phyloP scores from a whole-genome alignment of 768 basidiomycete species.

The Termitomyces bulborhizus region DNA sequence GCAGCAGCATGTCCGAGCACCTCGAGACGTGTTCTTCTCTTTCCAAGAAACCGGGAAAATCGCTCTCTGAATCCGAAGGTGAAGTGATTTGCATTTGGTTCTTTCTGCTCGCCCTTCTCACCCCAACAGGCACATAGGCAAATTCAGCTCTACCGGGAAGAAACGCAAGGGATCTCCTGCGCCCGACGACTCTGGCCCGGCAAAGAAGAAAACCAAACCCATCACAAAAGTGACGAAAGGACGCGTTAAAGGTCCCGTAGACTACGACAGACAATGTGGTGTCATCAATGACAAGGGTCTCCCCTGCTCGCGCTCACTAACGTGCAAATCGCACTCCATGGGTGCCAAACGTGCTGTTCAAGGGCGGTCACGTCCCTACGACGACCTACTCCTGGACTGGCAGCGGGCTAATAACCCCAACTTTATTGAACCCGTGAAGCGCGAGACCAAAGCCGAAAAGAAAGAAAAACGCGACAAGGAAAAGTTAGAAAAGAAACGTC shows the following conservation, averaged over 20 bases:
- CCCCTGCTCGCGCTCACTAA: constrained; percentile 91
- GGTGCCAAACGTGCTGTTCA: constrained; percentile 90
- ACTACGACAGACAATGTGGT: constrained; percentile 90
- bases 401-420: constrained; percentile 83
- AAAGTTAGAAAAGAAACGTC: constrained; percentile 76
- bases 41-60: constrained; percentile 41
- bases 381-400: constrained; percentile 89
- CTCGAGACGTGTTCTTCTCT: constrained; percentile 39
- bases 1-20: constrained; percentile 73
- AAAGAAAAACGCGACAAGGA: constrained; percentile 80
- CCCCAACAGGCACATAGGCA: not conserved
- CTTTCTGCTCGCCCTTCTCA: not conserved
- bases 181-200: constrained; percentile 61
- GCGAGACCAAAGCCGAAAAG: constrained; percentile 81
- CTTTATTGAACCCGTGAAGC: constrained; percentile 82
- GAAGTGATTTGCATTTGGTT: not conserved
- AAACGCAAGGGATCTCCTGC: constrained; percentile 81
- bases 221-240: constrained; percentile 71
- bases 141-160: constrained; percentile 37
- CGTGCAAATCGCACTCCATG: constrained; percentile 98
- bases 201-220: constrained; percentile 73
- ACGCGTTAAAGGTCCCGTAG: constrained; percentile 78
- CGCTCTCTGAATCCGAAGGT: constrained; percentile 39
- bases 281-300: constrained; percentile 94
- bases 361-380: constrained; percentile 79